Evolutionary conservation across 805 yeast genomes (phyloP).

Genomic region (Pichia pseudocactophila): DNA sequence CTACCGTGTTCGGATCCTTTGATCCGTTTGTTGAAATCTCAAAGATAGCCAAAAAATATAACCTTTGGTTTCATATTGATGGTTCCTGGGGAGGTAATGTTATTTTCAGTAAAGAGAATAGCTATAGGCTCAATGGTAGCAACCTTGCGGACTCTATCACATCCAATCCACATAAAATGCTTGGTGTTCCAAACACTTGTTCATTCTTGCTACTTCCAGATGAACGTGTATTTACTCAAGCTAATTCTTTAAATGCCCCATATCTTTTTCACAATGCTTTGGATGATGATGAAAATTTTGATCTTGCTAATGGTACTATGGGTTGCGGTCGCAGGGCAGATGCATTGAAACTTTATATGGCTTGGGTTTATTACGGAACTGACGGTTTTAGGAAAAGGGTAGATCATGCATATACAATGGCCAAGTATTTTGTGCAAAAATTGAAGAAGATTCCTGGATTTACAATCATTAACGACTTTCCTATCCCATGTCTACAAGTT

Average conservation of each 20-base stretch:
- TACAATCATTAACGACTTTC: constrained; percentile 42
- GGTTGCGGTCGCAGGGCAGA: constrained; percentile 88
- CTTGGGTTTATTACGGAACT: constrained; percentile 75
- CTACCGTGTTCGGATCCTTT: constrained; percentile 79
- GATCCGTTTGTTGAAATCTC: constrained; percentile 57
- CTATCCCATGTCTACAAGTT: constrained; percentile 76
- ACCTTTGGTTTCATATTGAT: constrained; percentile 76
- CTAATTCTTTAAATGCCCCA: constrained; percentile 74
- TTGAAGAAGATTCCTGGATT: constrained; percentile 37
- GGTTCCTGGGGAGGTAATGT: constrained; percentile 92
- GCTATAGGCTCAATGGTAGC: constrained; percentile 44
- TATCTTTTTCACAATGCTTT: constrained; percentile 62
- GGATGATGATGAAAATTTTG: constrained; percentile 48
- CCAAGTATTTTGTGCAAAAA: constrained; percentile 48
- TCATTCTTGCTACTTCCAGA: constrained; percentile 71
- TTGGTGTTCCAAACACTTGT: constrained; percentile 76
- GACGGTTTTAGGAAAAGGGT: constrained; percentile 57
- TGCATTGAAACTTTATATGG: constrained; percentile 65
- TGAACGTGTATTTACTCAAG: constrained; percentile 51
- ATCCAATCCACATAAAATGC: constrained; percentile 78
- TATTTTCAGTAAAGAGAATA: constrained; percentile 47
- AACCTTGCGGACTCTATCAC: constrained; percentile 69
- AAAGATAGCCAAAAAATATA: constrained; percentile 40
- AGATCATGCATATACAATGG: constrained; percentile 63
- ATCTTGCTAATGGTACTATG: constrained; percentile 84